Conservation (phyloP, 2,329 filamentous ascomycete genomes). For the Immersiporthe knoxdaviesiana region DNA sequence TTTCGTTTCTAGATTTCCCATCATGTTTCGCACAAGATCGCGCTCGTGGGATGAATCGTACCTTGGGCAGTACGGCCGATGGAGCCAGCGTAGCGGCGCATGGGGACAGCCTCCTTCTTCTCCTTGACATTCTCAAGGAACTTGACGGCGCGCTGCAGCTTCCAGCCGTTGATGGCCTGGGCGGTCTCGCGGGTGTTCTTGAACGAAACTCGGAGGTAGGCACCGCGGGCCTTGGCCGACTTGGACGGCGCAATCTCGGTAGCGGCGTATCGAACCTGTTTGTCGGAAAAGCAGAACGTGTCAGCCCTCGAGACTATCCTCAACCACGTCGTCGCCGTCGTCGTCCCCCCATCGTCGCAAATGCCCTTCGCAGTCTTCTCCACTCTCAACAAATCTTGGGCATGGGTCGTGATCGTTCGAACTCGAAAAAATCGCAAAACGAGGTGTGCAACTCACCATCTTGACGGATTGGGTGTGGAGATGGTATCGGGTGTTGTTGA, state of each 20-base stretch:
- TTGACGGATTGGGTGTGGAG: conserved; percentile 30
- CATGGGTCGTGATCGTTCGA: conserved; percentile 10
- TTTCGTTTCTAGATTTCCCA: neutral
- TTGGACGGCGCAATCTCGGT: conserved; percentile 85
- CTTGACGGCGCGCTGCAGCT: conserved; percentile 88
- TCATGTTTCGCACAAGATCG: neutral
- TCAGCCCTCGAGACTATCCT: conserved; percentile 20
- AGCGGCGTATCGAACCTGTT: conserved; percentile 92
- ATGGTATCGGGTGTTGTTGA: conserved; percentile 29
- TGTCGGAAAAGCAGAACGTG: conserved; percentile 26
- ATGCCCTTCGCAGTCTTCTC: conserved; percentile 18
- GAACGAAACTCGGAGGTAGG: conserved; percentile 99
- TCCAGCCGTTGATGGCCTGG: conserved; percentile 99
- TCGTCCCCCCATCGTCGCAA: conserved; percentile 2
- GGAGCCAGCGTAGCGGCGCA: conserved; percentile 95
- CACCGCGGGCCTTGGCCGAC: conserved; percentile 96
- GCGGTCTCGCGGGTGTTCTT: conserved; percentile 99
- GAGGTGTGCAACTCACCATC: conserved; percentile 30
- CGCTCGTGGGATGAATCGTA: conserved; percentile 59
- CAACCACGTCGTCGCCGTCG: conserved; percentile 1
- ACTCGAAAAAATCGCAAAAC: conserved; percentile 26
- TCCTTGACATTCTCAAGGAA: conserved; percentile 98
- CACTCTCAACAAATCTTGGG: conserved; percentile 17
- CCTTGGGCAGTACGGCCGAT: conserved; percentile 97
- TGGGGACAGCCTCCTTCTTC: conserved; percentile 96